Conservation (phyloP, 306 rosid species). For the Boehmeria nivea region DNA sequence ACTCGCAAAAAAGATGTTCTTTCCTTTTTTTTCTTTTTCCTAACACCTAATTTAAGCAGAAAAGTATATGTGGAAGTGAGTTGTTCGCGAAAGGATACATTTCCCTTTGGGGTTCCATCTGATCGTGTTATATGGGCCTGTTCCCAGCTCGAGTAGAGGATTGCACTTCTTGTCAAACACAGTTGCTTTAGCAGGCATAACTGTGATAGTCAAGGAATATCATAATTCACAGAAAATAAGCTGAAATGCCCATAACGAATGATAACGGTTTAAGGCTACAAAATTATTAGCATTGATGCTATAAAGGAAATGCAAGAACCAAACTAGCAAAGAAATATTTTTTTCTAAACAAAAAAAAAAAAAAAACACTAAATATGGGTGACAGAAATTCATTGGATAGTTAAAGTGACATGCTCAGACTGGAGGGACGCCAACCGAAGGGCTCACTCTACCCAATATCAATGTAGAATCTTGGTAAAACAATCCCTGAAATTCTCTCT, state of each 20-base stretch:
- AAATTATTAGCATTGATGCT: background rate
- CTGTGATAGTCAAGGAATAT: conserved; percentile 55
- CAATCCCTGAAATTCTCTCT: too few relatives aligned
- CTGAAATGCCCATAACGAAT: conserved; percentile 7
- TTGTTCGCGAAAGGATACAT: conserved; percentile 55
- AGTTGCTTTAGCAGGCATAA: conserved; percentile 93
- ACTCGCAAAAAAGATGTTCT: conserved; percentile 18
- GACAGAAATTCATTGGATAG: too few relatives aligned
- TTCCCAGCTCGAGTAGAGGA: conserved; percentile 91
- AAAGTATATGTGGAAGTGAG: conserved; percentile 12
- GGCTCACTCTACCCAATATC: too few relatives aligned
- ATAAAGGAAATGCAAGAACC: background rate
- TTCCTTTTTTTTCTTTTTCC: background rate
- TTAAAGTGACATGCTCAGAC: too few relatives aligned
- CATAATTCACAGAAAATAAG: conserved; percentile 19
- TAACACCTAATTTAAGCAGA: conserved; percentile 8
- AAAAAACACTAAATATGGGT: too few relatives aligned
- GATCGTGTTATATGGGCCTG: conserved; percentile 88
- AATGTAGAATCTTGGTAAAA: background rate
- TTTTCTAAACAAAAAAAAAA: too few relatives aligned
- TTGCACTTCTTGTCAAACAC: conserved; percentile 91
- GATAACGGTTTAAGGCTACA: conserved; percentile 1
- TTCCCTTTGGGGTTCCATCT: conserved; percentile 92
- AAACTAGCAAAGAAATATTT: too few relatives aligned
- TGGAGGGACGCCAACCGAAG: too few relatives aligned